Base-by-base conservation (phyloP, 352 stramenopile genomes). In the Phytophthora podocarpi region DNA sequence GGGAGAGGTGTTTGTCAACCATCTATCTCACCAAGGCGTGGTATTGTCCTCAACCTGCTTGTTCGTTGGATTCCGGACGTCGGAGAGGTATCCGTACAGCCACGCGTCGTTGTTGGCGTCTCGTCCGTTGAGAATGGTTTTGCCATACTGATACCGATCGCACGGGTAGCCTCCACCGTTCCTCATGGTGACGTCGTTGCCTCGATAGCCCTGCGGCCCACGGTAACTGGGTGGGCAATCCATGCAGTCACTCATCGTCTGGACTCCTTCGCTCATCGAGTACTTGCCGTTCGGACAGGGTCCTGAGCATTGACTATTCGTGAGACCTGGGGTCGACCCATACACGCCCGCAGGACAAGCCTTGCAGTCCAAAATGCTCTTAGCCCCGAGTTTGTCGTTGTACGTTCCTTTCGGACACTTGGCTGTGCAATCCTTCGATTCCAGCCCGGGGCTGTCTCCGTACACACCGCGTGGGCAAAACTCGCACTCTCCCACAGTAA, bases 401-500 rank as follows among this genome's bases (percentile, higher is more conserved):
- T 84, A 90, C 2, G 78, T 87, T 10, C 81, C 84, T 53, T 90
- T 90, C 4, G 82, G 82, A 45, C 82, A 92, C 58, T 80, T 84
- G 31, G 80, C 78, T 0, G 78, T 87, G 63, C 84, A 93, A 37
- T 76, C 75, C 23, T 77, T 86, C 3, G 84, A 83, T 5, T 72
- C 70, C 11, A 93, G 55, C 0, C 82, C 84, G 0, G 80, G 78
- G 16, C 74, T 85, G 36, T 87, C 78, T 12, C 84, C 84, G 34
- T 93, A 93, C 1, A 93, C 82, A 3, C 84, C 82, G 7, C 82
- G 82, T 7, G 84, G 84, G 45, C 84, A 93, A 37, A 79, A 78
- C 26, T 85, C 76, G 53, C 84, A 93, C 59, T 93, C 84, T 2
- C 67, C 72, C 2, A 85, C 32, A 3, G 74, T 77, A 11, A 74